These are phyloP conservation scores for Gentiana straminea DNA, from an alignment of 257 asterid species.

Conservation along the genomic window DNA sequence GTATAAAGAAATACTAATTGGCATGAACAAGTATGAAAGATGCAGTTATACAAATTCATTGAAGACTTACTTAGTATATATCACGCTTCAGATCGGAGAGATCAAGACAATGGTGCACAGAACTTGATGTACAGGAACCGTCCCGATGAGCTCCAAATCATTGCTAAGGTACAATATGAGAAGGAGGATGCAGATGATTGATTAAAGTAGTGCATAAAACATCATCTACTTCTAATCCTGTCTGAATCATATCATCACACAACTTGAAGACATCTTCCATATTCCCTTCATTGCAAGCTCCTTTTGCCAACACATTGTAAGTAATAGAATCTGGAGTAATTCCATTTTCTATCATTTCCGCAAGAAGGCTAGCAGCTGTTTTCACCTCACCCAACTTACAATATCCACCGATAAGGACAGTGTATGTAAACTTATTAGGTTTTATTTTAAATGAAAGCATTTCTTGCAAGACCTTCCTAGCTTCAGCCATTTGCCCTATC, in stretches of 20 bases:
- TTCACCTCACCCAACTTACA: slow-evolving; percentile 47
- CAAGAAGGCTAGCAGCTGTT: slow-evolving; percentile 42
- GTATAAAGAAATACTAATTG: too few species aligned
- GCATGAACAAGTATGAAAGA: too few species aligned
- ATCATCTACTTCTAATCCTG: slow-evolving; percentile 52
- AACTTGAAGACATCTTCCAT: slow-evolving; percentile 41
- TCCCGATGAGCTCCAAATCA: slow-evolving; percentile 14
- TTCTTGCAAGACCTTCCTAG: slow-evolving; percentile 41
- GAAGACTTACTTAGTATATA: too few species aligned
- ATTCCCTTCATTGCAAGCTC: slow-evolving; percentile 50
- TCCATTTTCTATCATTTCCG: slow-evolving; percentile 61
- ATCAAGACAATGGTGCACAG: too few species aligned
- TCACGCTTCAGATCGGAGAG: too few species aligned
- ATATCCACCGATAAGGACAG: slow-evolving; percentile 57
- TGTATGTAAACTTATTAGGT: slow-evolving; percentile 77
- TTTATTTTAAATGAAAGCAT: slow-evolving; percentile 42
- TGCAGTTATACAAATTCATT: too few species aligned
- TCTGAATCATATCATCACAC: slow-evolving; percentile 45
- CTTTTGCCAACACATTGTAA: slow-evolving; percentile 45
- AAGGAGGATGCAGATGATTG: slow-evolving; percentile 34
- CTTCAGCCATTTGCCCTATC: slow-evolving; percentile 67
- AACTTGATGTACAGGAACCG: neutral
- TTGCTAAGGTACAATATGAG: slow-evolving; percentile 23
- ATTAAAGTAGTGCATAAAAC: slow-evolving; percentile 57
- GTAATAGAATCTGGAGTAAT: slow-evolving; percentile 62